Percentiles rank a stretch among this genome's conserved stretches.
These are phyloP conservation scores for Ceratobasidium sp. DNA, from an alignment of 1,284 basidiomycete species.

Conservation along the genomic window DNA sequence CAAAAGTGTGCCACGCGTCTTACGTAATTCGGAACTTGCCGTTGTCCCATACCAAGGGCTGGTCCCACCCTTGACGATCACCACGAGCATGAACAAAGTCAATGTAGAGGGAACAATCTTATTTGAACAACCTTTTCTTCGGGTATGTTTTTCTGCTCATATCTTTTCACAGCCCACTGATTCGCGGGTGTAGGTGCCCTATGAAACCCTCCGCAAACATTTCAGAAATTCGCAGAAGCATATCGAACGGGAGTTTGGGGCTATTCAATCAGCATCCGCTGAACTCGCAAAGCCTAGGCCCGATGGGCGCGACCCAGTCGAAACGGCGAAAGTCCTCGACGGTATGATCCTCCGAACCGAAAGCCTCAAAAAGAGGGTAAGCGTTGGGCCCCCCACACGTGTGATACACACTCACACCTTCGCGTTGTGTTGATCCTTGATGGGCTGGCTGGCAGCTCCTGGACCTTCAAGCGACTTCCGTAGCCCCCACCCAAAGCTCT, in stretches of 20 bases:
- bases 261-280: conserved; percentile 67
- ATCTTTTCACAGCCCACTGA: conserved; percentile 45
- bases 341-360: conserved; percentile 80
- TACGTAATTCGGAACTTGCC: conserved; percentile 21
- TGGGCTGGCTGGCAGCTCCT: conserved; percentile 64
- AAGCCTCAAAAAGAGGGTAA: conserved; percentile 83
- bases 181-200: conserved; percentile 72
- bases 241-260: conserved; percentile 80
- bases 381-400: conserved; percentile 45
- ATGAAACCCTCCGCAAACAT: conserved; percentile 86
- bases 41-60: background rate
- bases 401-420: conserved; percentile 43
- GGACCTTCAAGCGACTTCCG: conserved; percentile 74
- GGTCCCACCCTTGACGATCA: conserved; percentile 23
- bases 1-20: background rate
- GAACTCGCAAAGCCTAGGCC: conserved; percentile 65
- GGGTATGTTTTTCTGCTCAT: conserved; percentile 61
- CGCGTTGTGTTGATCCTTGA: conserved; percentile 40
- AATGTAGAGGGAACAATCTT: conserved; percentile 78
- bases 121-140: conserved; percentile 88
- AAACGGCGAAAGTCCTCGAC: conserved; percentile 74
- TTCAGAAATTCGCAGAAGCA: conserved; percentile 83
- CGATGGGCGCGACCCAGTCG: conserved; percentile 61
- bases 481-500: conserved; percentile 74
- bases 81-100: conserved; percentile 48